Evolutionary conservation across 2,329 filamentous ascomycete genomes (phyloP).

Genomic region (Dactylellina leptospora): DNA sequence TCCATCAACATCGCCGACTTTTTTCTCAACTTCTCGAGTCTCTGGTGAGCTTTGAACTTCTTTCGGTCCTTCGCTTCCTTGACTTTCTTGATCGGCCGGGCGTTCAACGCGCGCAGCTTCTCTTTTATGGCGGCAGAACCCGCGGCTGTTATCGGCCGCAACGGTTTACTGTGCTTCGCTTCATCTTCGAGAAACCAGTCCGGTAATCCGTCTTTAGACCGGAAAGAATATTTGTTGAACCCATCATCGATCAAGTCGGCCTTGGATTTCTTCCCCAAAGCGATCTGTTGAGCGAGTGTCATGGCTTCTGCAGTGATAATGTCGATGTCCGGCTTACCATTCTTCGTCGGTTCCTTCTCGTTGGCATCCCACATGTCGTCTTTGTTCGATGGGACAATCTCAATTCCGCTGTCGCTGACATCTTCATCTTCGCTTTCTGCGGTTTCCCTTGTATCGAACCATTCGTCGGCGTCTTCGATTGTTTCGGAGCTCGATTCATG

Average conservation of each 20-base stretch:
- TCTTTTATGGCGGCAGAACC: conserved; percentile 92
- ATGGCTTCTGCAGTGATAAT: conserved; percentile 99
- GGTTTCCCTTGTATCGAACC: conserved; percentile 56
- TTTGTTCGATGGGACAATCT: conserved; percentile 69
- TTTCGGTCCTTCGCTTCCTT: conserved; percentile 94
- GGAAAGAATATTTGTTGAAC: conserved; percentile 92
- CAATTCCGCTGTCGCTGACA: conserved; percentile 67
- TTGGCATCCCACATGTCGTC: conserved; percentile 72
- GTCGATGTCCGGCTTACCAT: conserved; percentile 82
- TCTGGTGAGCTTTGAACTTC: conserved; percentile 92
- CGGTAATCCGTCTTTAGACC: conserved; percentile 87
- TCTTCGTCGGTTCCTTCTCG: conserved; percentile 69
- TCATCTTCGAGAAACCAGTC: conserved; percentile 99
- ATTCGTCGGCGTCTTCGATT: conserved; percentile 56
- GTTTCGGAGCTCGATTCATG: conserved; percentile 47
- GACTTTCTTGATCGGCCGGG: conserved; percentile 98
- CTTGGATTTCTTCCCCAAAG: conserved; percentile 81
- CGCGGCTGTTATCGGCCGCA: conserved; percentile 90
- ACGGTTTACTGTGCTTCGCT: conserved; percentile 78
- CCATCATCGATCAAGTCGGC: conserved; percentile 85
- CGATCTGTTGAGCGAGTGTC: conserved; percentile 92
- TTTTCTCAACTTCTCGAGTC: conserved; percentile 93
- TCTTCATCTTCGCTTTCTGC: conserved; percentile 59
- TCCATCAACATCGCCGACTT: conserved; percentile 90
- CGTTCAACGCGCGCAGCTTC: conserved; percentile 90